Conservation (phyloP, 352 stramenopile species). For the Globisporangium canariense region DNA sequence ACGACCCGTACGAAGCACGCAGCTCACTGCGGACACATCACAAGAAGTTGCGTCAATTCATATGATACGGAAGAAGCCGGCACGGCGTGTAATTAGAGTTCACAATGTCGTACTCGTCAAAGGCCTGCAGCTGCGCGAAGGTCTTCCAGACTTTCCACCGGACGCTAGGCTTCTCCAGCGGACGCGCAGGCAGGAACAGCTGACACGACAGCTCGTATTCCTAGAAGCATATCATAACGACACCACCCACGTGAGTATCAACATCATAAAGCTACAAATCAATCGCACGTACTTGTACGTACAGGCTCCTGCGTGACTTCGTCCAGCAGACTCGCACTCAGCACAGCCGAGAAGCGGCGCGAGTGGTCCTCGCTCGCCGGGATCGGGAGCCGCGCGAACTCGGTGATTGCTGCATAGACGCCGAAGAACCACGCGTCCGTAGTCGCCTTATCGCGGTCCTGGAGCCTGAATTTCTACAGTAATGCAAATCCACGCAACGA, state of each 20-base stretch:
- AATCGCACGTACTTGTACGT: slow-evolving; percentile 3
- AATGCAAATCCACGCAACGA: not conserved
- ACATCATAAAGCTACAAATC: not conserved
- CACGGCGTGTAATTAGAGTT: not conserved
- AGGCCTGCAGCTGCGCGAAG: slow-evolving; percentile 55
- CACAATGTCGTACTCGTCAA: slow-evolving; percentile 54
- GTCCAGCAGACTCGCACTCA: slow-evolving; percentile 53
- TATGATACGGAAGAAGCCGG: no score
- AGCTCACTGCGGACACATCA: slow-evolving; percentile 38
- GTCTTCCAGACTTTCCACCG: slow-evolving; percentile 80
- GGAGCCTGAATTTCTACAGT: slow-evolving; percentile 62
- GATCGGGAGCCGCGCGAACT: slow-evolving; percentile 50
- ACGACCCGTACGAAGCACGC: slow-evolving; percentile 36
- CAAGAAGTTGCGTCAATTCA: no score
- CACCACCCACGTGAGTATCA: slow-evolving; percentile 7
- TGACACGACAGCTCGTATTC: slow-evolving; percentile 78
- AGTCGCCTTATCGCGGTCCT: slow-evolving; percentile 74
- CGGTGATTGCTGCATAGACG: slow-evolving; percentile 70
- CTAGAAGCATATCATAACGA: slow-evolving; percentile 22
- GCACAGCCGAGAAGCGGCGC: slow-evolving; percentile 45
- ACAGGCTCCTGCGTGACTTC: slow-evolving; percentile 59
- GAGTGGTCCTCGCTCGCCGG: slow-evolving; percentile 32
- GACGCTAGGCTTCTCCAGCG: slow-evolving; percentile 64
- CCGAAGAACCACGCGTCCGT: slow-evolving; percentile 79
- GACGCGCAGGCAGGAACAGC: slow-evolving; percentile 42